Evolutionary conservation across 441 rosid species (phyloP).

Genomic region (Metrosideros polymorpha): DNA sequence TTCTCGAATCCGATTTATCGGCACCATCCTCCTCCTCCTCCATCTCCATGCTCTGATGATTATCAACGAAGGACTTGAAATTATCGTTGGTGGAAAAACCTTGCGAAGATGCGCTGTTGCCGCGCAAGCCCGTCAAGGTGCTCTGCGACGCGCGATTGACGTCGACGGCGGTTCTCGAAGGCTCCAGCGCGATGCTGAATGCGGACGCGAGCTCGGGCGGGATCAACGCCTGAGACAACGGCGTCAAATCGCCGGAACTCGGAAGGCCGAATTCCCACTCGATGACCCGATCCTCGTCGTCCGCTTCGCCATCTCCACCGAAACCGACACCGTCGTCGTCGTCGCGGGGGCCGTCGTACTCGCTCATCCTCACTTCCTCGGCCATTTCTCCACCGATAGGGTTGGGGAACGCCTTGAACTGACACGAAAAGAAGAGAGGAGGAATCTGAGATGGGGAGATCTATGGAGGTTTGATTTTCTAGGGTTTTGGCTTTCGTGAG

Average conservation of each 20-base stretch:
- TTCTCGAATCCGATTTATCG: constrained; percentile 40
- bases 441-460: neutral
- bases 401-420: neutral
- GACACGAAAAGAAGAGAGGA: neutral
- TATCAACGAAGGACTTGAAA: constrained; percentile 23
- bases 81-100: constrained; percentile 30
- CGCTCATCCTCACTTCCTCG: constrained; percentile 67
- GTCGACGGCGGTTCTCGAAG: constrained; percentile 40
- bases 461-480: neutral
- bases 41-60: neutral
- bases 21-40: constrained; percentile 19
- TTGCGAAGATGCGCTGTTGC: constrained; percentile 12
- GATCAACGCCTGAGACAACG: constrained; percentile 57
- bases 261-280: constrained; percentile 96
- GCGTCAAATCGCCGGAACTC: constrained; percentile 49
- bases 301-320: constrained; percentile 2
- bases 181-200: constrained; percentile 69
- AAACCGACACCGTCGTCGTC: constrained; percentile 8
- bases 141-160: constrained; percentile 64
- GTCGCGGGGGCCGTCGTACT: neutral
- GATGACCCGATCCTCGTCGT: constrained; percentile 43
- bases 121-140: constrained; percentile 52
- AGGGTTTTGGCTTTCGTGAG: neutral
- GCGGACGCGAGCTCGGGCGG: constrained; percentile 82
- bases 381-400: constrained; percentile 29